phyloP scores from a whole-genome alignment of 495 filamentous ascomycete species.

The Penicillium coprophilum region DNA sequence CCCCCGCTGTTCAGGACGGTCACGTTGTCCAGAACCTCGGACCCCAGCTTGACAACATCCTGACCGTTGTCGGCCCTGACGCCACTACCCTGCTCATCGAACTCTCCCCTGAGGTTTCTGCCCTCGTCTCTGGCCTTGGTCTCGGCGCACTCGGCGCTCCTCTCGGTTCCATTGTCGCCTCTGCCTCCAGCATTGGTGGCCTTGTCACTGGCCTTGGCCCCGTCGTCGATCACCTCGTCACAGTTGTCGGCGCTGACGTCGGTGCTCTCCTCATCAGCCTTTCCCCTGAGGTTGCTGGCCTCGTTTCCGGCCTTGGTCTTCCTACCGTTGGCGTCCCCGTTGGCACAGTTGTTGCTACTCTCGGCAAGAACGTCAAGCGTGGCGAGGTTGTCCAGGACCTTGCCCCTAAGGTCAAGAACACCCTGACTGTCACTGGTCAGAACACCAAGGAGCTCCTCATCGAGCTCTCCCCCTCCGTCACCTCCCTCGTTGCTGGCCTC shows the following conservation, averaged over 20 bases:
- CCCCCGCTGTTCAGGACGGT: conserved; percentile 33
- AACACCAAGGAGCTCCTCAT: conserved; percentile 36
- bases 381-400: conserved; percentile 36
- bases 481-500: conserved; percentile 31
- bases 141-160: conserved; percentile 31
- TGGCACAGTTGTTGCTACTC: conserved; percentile 22
- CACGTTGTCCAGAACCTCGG: conserved; percentile 36
- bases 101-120: conserved; percentile 36
- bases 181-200: conserved; percentile 31
- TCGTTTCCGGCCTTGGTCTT: conserved; percentile 22
- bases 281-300: conserved; percentile 13
- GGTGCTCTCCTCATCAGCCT: conserved; percentile 23
- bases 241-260: conserved; percentile 20
- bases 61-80: conserved; percentile 33
- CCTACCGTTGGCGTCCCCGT: conserved; percentile 17
- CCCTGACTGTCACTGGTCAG: conserved; percentile 36
- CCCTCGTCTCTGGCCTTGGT: conserved; percentile 34
- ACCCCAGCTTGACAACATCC: conserved; percentile 31
- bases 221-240: conserved; percentile 32
- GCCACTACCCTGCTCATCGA: conserved; percentile 32
- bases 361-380: conserved; percentile 29
- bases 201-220: conserved; percentile 34
- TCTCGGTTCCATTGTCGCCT: conserved; percentile 29
- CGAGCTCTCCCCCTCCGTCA: conserved; percentile 34
- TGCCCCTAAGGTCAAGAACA: conserved; percentile 29